These are phyloP conservation scores for Curvularia spicifera DNA, from an alignment of 2,329 filamentous ascomycete genomes.

Conservation along the genomic window DNA sequence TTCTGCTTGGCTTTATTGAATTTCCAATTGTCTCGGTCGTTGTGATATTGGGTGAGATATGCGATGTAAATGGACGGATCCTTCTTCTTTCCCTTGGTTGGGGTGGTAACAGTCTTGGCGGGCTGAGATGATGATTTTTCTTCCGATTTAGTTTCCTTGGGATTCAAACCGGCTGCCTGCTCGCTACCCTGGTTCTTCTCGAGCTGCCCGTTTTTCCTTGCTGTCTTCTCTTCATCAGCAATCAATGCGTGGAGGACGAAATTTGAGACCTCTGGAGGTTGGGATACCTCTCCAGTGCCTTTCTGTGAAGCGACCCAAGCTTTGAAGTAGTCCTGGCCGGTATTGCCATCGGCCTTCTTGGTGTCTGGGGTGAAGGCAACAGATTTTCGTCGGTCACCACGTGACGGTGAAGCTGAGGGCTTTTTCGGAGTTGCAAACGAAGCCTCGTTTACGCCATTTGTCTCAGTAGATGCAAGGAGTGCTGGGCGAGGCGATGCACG, in stretches of 20 bases:
- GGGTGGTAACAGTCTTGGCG: not conserved
- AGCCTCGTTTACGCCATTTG: slow-evolving; percentile 19
- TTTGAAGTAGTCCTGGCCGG: slow-evolving; percentile 59
- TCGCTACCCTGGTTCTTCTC: slow-evolving; percentile 27
- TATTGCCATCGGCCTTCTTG: slow-evolving; percentile 64
- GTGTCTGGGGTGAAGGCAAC: slow-evolving; percentile 71
- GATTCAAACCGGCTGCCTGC: slow-evolving; percentile 2
- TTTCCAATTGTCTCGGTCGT: slow-evolving; percentile 77
- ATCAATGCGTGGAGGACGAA: slow-evolving; percentile 33
- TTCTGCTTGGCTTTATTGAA: slow-evolving; percentile 96
- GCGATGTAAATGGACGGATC: slow-evolving; percentile 70
- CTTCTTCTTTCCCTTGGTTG: slow-evolving; percentile 45
- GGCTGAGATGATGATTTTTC: slow-evolving; percentile 6
- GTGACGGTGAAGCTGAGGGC: slow-evolving; percentile 35
- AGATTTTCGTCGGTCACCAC: slow-evolving; percentile 57
- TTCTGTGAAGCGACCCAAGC: slow-evolving; percentile 54
- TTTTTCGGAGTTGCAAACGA: slow-evolving; percentile 28
- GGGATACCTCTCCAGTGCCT: slow-evolving; percentile 30
- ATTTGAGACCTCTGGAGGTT: slow-evolving; percentile 33
- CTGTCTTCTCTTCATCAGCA: slow-evolving; percentile 23
- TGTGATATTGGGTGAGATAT: slow-evolving; percentile 79
- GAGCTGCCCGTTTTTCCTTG: slow-evolving; percentile 23
- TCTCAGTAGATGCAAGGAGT: slow-evolving; percentile 44
- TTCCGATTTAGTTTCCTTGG: slow-evolving; percentile 4
- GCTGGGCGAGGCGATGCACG: slow-evolving; percentile 24